Evolutionary conservation across 2,329 filamentous ascomycete genomes (phyloP), one percentile per base, ranked within the genome.

Genomic region (Beauveria sp.): DNA sequence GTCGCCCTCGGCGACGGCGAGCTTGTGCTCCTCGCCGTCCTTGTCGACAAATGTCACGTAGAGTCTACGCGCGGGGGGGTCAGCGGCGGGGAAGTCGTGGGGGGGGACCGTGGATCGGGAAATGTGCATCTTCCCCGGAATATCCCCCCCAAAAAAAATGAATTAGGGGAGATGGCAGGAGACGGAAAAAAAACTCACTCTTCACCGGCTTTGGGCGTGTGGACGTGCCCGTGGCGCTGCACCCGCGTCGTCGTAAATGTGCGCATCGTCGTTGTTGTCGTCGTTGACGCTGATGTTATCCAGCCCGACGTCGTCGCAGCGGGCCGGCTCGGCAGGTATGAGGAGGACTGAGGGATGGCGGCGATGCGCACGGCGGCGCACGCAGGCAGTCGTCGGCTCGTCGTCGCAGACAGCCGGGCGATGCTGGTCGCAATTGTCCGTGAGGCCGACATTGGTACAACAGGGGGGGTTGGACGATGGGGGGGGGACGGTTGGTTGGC

Each of bases 21-120:
- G 85, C 63, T 88, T 90, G 73, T 90, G 82, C 66, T 86, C 81
- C 34, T 84, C 79, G 55, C 87, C 87, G 22, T 97, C 92, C 76
- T 97, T 97, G 74, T 97, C 92, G 67, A 97, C 83, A 72, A 97
- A 97, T 0, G 92, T 96, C 28, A 99, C 83, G 70, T 90, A 89
- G 62, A 96, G 84, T 73, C 92, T 96, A 24, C 22, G 12, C 34
- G 34, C 34, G 34, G 34, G 30, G 30, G 34, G 18, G 37, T 54
- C 63, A 52, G 66, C 22, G n/a, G 51, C 41, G 34, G 43, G 65
- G 43, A 18, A 62, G 59, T 50, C 12, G 28, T 20, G 37, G 40
- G 50, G 20, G 14, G 30, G 24, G 22, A n/a, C 6, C 34, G 12
- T 37, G 34, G 34, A 37, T 37, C 34, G 34, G 34, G 14, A 14